These are phyloP conservation scores for Acanthamoeba healyi DNA, from an alignment of 208 protist genomes.

Conservation along the genomic window DNA sequence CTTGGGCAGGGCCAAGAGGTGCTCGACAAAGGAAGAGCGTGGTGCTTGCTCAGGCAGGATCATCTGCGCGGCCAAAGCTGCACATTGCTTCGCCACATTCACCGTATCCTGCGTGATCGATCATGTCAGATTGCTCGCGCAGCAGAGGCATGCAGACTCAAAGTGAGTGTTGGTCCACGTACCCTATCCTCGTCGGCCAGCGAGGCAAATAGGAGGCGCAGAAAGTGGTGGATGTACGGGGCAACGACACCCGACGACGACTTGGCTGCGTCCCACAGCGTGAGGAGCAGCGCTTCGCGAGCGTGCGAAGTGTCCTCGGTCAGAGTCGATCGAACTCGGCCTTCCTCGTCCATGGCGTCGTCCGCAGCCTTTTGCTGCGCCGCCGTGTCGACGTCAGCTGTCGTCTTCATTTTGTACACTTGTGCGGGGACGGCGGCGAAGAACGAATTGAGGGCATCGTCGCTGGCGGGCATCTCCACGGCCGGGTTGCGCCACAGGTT, in stretches of 20 bases:
- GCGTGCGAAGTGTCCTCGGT: conserved; percentile 11
- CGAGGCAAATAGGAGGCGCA: not conserved
- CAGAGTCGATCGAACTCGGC: not conserved
- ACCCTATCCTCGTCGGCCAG: not conserved
- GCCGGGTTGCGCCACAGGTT: conserved; percentile 6
- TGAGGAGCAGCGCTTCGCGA: not conserved
- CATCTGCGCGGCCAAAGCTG: conserved; percentile 41
- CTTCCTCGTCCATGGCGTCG: not conserved
- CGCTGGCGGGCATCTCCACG: not conserved
- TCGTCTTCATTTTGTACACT: conserved; percentile 25
- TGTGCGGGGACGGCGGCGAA: not conserved
- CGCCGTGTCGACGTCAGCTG: not conserved
- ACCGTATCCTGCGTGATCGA: too few species aligned
- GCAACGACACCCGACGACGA: not conserved
- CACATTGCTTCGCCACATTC: conserved; percentile 39
- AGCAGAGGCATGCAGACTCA: not conserved
- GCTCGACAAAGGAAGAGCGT: not conserved
- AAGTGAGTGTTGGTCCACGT: not conserved
- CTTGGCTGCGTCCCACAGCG: not conserved
- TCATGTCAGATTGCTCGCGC: too few species aligned
- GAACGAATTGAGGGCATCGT: not conserved
- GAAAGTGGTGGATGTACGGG: not conserved
- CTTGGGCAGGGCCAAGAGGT: not conserved
- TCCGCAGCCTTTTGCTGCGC: not conserved
- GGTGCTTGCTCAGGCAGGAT: not conserved